phyloP scores from a whole-genome alignment of 208 protist species.

The Wallacemonas sp. region DNA sequence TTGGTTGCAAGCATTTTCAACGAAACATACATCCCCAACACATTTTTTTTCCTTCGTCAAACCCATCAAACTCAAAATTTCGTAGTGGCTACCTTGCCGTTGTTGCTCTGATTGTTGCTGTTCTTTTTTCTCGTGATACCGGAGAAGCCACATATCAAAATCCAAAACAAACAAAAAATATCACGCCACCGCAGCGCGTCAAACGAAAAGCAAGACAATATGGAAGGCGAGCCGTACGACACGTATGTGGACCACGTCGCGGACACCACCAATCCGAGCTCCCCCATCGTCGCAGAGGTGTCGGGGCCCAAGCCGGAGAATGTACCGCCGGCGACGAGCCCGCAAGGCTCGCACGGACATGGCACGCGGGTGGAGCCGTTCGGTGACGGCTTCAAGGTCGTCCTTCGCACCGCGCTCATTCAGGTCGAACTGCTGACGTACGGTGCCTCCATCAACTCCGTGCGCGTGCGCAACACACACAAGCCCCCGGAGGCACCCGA shows the following conservation, averaged over 20 bases:
- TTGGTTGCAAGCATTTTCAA: too few relatives aligned
- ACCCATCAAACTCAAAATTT: too few relatives aligned
- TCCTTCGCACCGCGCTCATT: constrained; percentile 43
- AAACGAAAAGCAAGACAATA: too few relatives aligned
- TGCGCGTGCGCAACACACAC: constrained; percentile 55
- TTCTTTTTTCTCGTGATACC: too few relatives aligned
- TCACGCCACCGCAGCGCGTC: too few relatives aligned
- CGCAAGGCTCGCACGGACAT: constrained; percentile 8
- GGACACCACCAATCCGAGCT: not conserved
- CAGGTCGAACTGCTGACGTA: constrained; percentile 66
- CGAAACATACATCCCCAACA: too few relatives aligned
- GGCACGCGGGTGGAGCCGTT: constrained; percentile 51
- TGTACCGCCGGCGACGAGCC: constrained; percentile 13
- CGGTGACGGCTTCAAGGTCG: constrained; percentile 59
- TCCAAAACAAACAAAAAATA: too few relatives aligned
- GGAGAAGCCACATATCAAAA: too few relatives aligned
- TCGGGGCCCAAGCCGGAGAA: constrained; percentile 14
- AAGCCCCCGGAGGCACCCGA: constrained; percentile 17
- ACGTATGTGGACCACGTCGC: not conserved
- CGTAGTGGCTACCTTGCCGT: too few relatives aligned
- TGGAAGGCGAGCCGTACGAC: not conserved
- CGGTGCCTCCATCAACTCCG: constrained; percentile 66
- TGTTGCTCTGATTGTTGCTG: too few relatives aligned
- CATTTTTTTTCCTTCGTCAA: too few relatives aligned
- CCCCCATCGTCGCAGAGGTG: constrained; percentile 21